Conservation (phyloP, 345 rosid species). For the Eucalyptus decipiens region DNA sequence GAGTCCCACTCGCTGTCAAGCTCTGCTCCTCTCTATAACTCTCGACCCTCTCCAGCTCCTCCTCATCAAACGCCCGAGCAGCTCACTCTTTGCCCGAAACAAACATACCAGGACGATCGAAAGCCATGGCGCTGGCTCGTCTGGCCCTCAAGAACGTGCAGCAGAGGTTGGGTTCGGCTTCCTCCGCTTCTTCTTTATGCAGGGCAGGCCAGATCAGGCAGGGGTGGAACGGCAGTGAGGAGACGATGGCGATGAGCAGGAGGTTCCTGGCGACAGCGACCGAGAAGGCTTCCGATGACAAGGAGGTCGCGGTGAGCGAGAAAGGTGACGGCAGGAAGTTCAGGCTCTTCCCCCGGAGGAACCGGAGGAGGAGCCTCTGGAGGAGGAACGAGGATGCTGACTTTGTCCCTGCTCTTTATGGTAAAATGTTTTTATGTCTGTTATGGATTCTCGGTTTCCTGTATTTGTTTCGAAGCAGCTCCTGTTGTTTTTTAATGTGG, state of each 20-base stretch:
- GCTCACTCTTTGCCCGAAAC: background rate
- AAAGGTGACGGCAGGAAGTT: slow-evolving; percentile 17
- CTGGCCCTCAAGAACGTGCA: slow-evolving; percentile 42
- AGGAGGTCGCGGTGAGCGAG: slow-evolving; percentile 31
- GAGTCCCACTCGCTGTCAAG: background rate
- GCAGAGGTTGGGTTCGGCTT: slow-evolving; percentile 14
- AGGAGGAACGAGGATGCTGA: slow-evolving; percentile 33
- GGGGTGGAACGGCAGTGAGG: background rate
- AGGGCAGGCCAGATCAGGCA: background rate
- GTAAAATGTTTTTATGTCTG: background rate
- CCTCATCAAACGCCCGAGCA: background rate
- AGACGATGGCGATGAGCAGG: slow-evolving; percentile 1
- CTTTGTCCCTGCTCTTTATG: slow-evolving; percentile 39
- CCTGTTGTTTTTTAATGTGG: background rate
- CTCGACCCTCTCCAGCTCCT: background rate
- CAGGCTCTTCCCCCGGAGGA: slow-evolving; percentile 23
- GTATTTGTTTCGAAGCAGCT: background rate
- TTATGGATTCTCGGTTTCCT: background rate
- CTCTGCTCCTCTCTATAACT: background rate
- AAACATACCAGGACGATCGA: background rate
- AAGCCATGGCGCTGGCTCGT: slow-evolving; percentile 52
- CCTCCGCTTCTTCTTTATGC: background rate
- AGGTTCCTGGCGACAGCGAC: slow-evolving; percentile 23
- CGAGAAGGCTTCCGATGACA: slow-evolving; percentile 13
- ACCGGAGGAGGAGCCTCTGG: slow-evolving; percentile 31